phyloP scores from a whole-genome alignment of 371 early-diverging fungal species.

The Mortierella sp. region DNA sequence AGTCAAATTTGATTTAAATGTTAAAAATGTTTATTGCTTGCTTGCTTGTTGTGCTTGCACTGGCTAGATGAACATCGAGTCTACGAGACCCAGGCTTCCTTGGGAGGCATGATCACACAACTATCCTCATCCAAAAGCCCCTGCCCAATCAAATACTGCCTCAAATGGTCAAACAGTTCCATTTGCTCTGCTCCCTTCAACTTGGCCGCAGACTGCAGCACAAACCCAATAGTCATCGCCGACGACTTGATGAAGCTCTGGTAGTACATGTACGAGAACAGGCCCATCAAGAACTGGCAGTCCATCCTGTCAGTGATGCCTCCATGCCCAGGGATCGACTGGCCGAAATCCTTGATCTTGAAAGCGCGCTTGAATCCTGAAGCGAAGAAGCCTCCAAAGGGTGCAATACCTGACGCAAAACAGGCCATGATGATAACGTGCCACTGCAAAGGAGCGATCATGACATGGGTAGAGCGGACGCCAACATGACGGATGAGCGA shows the following conservation, averaged over 20 bases:
- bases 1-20: no score
- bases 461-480: constrained; percentile 43
- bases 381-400: constrained; percentile 99
- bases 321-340: constrained; percentile 98
- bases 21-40: no score
- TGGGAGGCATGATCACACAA: constrained; percentile 51
- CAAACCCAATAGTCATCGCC: constrained; percentile 68
- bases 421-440: constrained; percentile 93
- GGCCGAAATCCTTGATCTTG: constrained; percentile 98
- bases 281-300: constrained; percentile 98
- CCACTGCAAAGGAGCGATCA: constrained; percentile 89
- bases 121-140: constrained; percentile 60
- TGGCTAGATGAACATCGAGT: no score
- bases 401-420: constrained; percentile 98
- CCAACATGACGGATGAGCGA: constrained; percentile 60
- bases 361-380: constrained; percentile 98
- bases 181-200: constrained; percentile 68
- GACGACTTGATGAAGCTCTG: constrained; percentile 86
- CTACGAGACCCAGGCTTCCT: constrained; percentile 48
- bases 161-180: constrained; percentile 69
- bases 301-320: constrained; percentile 99
- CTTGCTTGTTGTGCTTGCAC: no score
- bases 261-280: constrained; percentile 95
- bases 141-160: constrained; percentile 73
- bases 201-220: constrained; percentile 66